Conservation (phyloP, 768 basidiomycete species). For the Mycena chlorophos region DNA sequence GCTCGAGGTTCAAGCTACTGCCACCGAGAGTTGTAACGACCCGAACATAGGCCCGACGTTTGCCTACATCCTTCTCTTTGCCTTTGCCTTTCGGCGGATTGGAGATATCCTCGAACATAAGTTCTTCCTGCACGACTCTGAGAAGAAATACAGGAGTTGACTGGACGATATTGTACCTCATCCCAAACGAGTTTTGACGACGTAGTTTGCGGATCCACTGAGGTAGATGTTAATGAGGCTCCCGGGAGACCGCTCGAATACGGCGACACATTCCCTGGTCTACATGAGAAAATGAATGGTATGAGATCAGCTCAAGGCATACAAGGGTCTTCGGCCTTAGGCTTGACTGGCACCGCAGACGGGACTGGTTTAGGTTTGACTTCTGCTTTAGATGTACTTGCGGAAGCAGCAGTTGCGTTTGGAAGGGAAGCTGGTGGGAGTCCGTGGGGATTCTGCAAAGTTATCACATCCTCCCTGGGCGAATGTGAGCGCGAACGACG, state of each 20-base stretch:
- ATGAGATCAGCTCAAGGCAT: conserved; percentile 25
- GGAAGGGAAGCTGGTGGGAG: conserved; percentile 57
- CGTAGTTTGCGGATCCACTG: conserved; percentile 70
- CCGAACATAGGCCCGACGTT: conserved; percentile 92
- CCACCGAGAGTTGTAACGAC: conserved; percentile 91
- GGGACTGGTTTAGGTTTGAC: conserved; percentile 34
- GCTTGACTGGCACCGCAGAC: conserved; percentile 40
- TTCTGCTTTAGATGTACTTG: conserved; percentile 36
- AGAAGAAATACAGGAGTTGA: not conserved
- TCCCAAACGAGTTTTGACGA: conserved; percentile 91
- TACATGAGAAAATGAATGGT: not conserved
- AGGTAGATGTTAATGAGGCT: conserved; percentile 91
- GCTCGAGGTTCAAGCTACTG: conserved; percentile 78
- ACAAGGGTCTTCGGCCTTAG: conserved; percentile 70
- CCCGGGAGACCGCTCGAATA: conserved; percentile 89
- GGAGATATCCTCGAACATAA: conserved; percentile 95
- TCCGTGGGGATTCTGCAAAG: conserved; percentile 89
- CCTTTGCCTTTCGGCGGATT: conserved; percentile 80
- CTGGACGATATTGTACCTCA: conserved; percentile 53
- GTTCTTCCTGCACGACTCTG: conserved; percentile 66
- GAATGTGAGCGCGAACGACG: conserved; percentile 12
- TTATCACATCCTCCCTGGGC: conserved; percentile 87
- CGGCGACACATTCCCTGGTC: conserved; percentile 88
- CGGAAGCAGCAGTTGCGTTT: conserved; percentile 27
- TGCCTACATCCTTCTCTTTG: conserved; percentile 92